These are phyloP conservation scores for Coniochaeta sp. DNA, from an alignment of 2,329 filamentous ascomycete genomes.

Conservation along the genomic window DNA sequence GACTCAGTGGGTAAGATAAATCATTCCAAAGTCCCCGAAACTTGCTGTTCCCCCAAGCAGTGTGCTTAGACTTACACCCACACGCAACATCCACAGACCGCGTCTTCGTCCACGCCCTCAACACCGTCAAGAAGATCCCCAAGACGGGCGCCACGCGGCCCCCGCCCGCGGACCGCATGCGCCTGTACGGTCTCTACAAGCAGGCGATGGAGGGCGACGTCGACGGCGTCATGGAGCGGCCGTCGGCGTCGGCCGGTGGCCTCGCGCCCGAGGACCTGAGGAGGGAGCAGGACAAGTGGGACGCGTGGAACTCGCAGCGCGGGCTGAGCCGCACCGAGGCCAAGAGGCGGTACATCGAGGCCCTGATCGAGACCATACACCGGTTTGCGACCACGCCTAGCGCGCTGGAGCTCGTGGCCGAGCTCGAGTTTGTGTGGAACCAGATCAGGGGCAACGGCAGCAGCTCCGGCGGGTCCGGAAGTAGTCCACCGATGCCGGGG, in stretches of 20 bases:
- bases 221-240: slow-evolving; percentile 85
- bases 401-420: slow-evolving; percentile 77
- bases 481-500: too few species aligned
- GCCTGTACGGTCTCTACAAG: slow-evolving; percentile 97
- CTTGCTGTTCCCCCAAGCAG: too few species aligned
- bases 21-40: not conserved
- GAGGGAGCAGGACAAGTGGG: slow-evolving; percentile 67
- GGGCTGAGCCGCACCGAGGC: slow-evolving; percentile 82
- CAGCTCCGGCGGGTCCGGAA: slow-evolving; percentile 25
- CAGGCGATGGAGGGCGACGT: slow-evolving; percentile 99
- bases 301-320: slow-evolving; percentile 88
- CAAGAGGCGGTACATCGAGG: slow-evolving; percentile 89
- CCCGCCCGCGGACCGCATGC: slow-evolving; percentile 75
- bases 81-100: slow-evolving; percentile 68
- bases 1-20: slow-evolving; percentile 44
- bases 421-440: slow-evolving; percentile 99
- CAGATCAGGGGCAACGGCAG: slow-evolving; percentile 76
- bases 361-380: slow-evolving; percentile 94
- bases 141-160: slow-evolving; percentile 88
- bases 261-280: slow-evolving; percentile 45
- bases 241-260: slow-evolving; percentile 39
- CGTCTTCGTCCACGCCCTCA: slow-evolving; percentile 97
- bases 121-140: slow-evolving; percentile 95
- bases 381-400: slow-evolving; percentile 85
- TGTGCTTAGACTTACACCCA: too few species aligned